Evolutionary conservation across 2,329 filamentous ascomycete genomes (phyloP).

Genomic region (Alternaria longipes): DNA sequence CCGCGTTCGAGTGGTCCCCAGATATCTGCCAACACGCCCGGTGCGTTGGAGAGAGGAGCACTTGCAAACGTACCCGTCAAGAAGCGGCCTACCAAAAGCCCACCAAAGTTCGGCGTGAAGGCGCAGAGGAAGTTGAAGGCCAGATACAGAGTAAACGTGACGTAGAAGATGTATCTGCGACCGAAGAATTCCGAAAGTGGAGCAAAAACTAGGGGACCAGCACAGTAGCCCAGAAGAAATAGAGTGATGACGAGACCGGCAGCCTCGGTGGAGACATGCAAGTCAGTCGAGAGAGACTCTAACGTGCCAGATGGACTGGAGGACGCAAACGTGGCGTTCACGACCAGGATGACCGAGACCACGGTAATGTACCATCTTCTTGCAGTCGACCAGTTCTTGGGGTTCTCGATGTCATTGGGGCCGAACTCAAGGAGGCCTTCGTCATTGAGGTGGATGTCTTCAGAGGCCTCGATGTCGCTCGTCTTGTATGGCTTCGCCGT

Average conservation of each 20-base stretch:
- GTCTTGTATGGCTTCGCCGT: constrained; percentile 4
- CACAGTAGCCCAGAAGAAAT: background rate
- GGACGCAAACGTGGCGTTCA: background rate
- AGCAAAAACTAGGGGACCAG: background rate
- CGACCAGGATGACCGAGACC: constrained; percentile 1
- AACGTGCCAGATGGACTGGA: background rate
- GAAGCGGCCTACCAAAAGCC: background rate
- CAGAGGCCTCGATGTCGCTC: background rate
- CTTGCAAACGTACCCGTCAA: background rate
- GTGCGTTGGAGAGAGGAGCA: background rate
- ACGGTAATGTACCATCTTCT: constrained; percentile 3
- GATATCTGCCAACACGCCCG: background rate
- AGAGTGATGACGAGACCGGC: background rate
- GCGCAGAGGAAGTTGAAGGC: constrained; percentile 3
- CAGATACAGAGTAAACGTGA: background rate
- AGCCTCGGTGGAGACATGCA: background rate
- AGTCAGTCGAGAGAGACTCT: background rate
- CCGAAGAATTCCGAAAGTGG: background rate
- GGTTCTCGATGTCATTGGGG: background rate
- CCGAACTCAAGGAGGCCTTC: background rate
- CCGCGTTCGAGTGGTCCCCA: background rate
- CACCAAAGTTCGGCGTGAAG: background rate
- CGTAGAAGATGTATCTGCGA: constrained; percentile 1
- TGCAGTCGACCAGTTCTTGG: constrained; percentile 1
- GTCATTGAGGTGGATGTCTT: background rate